Conservation (phyloP, 1,139 yeast species). For the Zygoascus hellenicus region DNA sequence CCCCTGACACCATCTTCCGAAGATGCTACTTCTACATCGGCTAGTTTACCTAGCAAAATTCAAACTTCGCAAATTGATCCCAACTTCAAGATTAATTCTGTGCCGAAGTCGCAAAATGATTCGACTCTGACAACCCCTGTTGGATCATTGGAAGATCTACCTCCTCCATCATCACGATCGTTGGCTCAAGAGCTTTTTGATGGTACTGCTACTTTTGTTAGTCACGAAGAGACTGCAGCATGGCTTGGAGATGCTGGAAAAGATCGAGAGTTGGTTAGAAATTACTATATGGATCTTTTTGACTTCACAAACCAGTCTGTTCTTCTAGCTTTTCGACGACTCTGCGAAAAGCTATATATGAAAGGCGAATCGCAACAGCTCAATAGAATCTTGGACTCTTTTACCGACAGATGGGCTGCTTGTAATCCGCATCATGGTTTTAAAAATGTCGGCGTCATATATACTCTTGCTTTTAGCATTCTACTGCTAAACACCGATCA, state of each 20-base stretch:
- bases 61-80: too few relatives aligned
- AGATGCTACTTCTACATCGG: too few relatives aligned
- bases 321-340: conserved; percentile 48
- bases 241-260: conserved; percentile 30
- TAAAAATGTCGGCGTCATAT: conserved; percentile 57
- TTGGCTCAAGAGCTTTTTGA: conserved; percentile 18
- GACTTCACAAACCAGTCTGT: conserved; percentile 30
- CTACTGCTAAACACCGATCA: conserved; percentile 54
- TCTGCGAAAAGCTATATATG: conserved; percentile 62
- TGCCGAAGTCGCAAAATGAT: too few relatives aligned
- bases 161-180: not conserved
- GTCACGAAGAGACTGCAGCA: conserved; percentile 25
- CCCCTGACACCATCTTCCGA: too few relatives aligned
- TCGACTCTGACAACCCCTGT: too few relatives aligned
- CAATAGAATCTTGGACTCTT: conserved; percentile 65
- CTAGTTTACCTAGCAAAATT: too few relatives aligned
- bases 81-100: too few relatives aligned
- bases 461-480: conserved; percentile 67
- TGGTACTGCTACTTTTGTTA: conserved; percentile 18
- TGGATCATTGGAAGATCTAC: not conserved
- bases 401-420: conserved; percentile 62
- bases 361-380: conserved; percentile 83
- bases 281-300: conserved; percentile 29
- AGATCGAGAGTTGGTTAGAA: conserved; percentile 23
- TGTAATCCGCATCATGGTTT: conserved; percentile 45